These are phyloP conservation scores for Penicillium brevicompactum DNA, from an alignment of 2,329 filamentous ascomycete genomes.

Conservation along the genomic window DNA sequence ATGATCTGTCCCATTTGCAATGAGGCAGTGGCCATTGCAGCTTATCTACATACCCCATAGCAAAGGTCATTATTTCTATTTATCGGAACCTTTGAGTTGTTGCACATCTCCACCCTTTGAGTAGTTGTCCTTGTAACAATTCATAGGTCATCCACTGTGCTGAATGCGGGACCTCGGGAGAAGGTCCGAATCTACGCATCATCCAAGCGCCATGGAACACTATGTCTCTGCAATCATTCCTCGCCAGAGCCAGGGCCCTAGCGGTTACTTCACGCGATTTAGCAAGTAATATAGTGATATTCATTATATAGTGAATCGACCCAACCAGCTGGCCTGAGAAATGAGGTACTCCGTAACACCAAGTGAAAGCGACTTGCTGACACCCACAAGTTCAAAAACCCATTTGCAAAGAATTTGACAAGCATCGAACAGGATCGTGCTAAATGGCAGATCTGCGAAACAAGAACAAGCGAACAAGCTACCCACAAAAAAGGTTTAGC, in stretches of 20 bases:
- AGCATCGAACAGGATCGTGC: not conserved
- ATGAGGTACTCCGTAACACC: not conserved
- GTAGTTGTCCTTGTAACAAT: no score
- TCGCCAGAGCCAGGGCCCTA: no score
- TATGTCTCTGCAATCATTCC: no score
- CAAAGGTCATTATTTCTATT: no score
- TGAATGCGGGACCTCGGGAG: no score
- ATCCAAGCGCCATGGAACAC: no score
- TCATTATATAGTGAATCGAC: not conserved
- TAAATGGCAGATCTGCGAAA: not conserved
- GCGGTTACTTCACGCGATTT: not conserved
- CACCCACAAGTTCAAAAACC: slow-evolving; percentile 1
- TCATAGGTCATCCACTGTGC: no score
- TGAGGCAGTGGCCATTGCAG: not conserved
- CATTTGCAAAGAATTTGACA: not conserved
- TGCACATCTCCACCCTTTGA: no score
- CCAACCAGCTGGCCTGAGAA: not conserved
- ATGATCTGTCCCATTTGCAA: not conserved
- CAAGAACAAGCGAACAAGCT: not conserved
- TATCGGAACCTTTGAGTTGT: no score
- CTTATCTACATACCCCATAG: slow-evolving; percentile 22
- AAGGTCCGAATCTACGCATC: no score
- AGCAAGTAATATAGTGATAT: not conserved
- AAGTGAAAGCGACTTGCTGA: not conserved
- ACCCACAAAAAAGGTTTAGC: slow-evolving; percentile 13